Base-by-base conservation (phyloP, 176 grass and related monocot genomes). In the Aegilops umbellulata region DNA sequence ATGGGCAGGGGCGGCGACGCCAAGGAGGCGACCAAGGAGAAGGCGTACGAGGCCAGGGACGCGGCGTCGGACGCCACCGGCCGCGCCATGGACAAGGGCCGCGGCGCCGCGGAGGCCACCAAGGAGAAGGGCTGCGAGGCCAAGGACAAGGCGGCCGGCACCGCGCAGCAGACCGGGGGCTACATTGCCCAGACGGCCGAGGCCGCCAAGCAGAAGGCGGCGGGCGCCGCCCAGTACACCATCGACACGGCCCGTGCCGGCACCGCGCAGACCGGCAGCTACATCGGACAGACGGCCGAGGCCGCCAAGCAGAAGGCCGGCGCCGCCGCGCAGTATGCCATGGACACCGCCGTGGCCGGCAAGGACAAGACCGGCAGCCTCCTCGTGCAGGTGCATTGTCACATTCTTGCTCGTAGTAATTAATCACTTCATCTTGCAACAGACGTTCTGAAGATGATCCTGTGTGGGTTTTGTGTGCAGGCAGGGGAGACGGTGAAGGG, bases 351-450 rank as follows among this genome's bases (percentile, higher is more conserved):
- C 0, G 74, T 87, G 0, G 84, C 65, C 24, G 95, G 84, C 46
- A 91, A 90, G 90, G 92, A 94, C 41, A 94, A 90, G 84, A 77
- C 92, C 27, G 92, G 86, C 32, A 75, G 58, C 31, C 17, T 93
- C 29, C 77, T 95, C 53, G 89, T 90, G 69, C 90, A 93, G 88
- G 94, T 97, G 30, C 23, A 11, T 1, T 60, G 3, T 4, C 1
- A 15, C 5, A 44, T 44, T 44, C 42, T 44, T 38, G 5, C n/a
- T 39, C 14, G 14, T 10, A 1, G 1, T 6, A 39, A 30, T 15
- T 3, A 1, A 6, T 44, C 6, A 8, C 2, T 38, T 8, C 7
- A 61, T 71, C 4, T 42, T 49, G 38, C 12, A 15, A 4, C 29
- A 1, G 8, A n/a, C 26, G 22, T 22, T 24, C 68, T 27, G 0